A percentile compares a stretch with the other conserved stretches of the same genome.
Conservation (phyloP, 495 filamentous ascomycete genomes). For the Bathelium albidoporum region DNA sequence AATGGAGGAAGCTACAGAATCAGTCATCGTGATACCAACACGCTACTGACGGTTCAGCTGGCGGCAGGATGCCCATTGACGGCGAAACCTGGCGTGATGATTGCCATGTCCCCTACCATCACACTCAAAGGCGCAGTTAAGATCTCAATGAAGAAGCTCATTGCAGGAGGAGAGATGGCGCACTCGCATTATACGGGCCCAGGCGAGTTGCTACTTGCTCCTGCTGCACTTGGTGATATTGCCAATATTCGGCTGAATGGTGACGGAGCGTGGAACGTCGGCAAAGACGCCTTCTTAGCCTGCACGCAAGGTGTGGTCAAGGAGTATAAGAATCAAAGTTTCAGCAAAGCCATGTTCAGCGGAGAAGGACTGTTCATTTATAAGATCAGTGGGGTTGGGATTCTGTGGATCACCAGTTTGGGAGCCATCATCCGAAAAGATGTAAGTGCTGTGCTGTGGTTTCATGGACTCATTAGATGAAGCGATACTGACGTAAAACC, state of each 20-base stretch:
- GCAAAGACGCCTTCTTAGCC: conserved; percentile 18
- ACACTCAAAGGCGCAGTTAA: conserved; percentile 70
- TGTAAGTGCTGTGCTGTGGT: conserved; percentile 42
- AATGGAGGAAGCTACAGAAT: conserved; percentile 92
- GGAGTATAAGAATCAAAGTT: conserved; percentile 74
- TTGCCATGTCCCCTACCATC: conserved; percentile 85
- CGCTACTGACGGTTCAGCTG: conserved; percentile 77
- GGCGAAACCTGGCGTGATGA: conserved; percentile 80
- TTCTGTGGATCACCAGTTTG: conserved; percentile 84
- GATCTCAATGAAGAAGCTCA: conserved; percentile 75
- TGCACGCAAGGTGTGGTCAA: conserved; percentile 65
- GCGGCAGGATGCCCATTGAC: conserved; percentile 78
- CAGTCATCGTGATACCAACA: conserved; percentile 85
- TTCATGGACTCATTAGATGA: conserved; percentile 68
- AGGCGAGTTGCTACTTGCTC: conserved; percentile 78
- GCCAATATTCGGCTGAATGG: conserved; percentile 64
- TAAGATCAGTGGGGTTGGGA: conserved; percentile 65
- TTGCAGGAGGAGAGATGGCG: conserved; percentile 71
- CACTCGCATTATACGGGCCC: conserved; percentile 81
- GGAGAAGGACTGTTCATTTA: conserved; percentile 91
- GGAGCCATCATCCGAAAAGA: conserved; percentile 95
- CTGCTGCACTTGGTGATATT: conserved; percentile 73
- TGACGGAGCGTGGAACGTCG: conserved; percentile 66
- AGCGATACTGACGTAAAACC: conserved; percentile 6
- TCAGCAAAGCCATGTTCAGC: conserved; percentile 88